Conservation (phyloP, 345 rosid genomes). For the Trapa bicornis region DNA sequence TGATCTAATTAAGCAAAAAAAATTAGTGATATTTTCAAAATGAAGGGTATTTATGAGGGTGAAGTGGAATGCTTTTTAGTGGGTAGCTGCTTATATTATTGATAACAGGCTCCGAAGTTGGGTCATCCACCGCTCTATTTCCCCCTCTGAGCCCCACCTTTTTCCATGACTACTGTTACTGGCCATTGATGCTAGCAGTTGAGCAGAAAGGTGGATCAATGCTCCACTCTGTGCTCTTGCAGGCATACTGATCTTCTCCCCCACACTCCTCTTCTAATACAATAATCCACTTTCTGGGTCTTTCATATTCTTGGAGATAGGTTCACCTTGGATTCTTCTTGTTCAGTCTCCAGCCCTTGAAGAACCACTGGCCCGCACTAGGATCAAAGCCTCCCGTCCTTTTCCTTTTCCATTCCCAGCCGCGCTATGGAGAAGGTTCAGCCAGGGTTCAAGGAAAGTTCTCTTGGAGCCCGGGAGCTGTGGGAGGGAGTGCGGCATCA, state of each 20-base stretch:
- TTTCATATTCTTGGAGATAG: background rate
- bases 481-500: background rate
- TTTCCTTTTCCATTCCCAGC: background rate
- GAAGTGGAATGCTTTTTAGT: too few species aligned
- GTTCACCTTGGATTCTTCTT: background rate
- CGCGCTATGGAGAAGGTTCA: background rate
- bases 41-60: too few species aligned
- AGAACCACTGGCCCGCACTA: too few species aligned
- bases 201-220: background rate
- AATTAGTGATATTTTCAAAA: too few species aligned
- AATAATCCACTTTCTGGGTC: background rate
- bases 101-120: background rate
- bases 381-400: background rate
- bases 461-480: background rate
- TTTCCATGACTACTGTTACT: background rate
- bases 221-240: background rate
- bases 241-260: background rate
- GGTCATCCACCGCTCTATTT: background rate
- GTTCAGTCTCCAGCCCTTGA: too few species aligned
- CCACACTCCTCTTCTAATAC: background rate
- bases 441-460: background rate
- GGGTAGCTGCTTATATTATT: background rate
- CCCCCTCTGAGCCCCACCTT: too few species aligned
- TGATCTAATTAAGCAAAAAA: too few species aligned
- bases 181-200: background rate